Conservation (phyloP, 2,329 filamentous ascomycete genomes). For the Zopfia rhizophila region DNA sequence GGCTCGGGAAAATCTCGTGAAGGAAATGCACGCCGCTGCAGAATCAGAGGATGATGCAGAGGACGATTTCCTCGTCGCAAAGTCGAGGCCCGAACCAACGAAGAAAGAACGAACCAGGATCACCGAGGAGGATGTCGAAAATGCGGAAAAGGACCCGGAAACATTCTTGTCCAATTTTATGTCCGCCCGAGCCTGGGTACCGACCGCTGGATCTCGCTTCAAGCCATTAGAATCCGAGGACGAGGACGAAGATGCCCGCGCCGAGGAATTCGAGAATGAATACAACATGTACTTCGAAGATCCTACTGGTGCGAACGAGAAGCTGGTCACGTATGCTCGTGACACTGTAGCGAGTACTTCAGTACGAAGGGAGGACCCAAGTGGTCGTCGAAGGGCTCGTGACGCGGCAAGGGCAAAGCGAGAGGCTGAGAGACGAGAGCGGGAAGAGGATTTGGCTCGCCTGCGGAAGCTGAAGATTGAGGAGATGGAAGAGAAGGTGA, state of each 20-base stretch:
- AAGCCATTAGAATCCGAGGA: constrained; percentile 93
- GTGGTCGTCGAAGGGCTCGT: constrained; percentile 78
- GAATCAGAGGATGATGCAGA: constrained; percentile 62
- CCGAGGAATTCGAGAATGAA: constrained; percentile 88
- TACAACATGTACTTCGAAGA: constrained; percentile 98
- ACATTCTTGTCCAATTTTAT: constrained; percentile 95
- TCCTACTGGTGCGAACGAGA: constrained; percentile 86
- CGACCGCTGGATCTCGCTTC: constrained; percentile 72
- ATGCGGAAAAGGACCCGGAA: constrained; percentile 89
- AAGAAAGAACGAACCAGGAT: constrained; percentile 50
- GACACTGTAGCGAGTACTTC: constrained; percentile 84
- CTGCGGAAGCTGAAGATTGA: constrained; percentile 90
- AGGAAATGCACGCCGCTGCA: constrained; percentile 77
- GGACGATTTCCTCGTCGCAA: constrained; percentile 81
- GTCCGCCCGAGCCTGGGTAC: constrained; percentile 89
- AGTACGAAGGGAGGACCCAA: constrained; percentile 85
- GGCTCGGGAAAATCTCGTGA: constrained; percentile 79
- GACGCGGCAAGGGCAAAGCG: constrained; percentile 81
- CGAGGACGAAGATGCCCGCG: constrained; percentile 75
- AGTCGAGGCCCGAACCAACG: constrained; percentile 59
- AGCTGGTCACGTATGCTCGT: constrained; percentile 87
- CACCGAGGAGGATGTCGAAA: constrained; percentile 68
- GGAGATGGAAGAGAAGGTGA: constrained; percentile 86
- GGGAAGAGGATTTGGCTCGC: constrained; percentile 82
- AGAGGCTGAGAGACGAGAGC: constrained; percentile 79